Conservation (phyloP, 2,329 filamentous ascomycete genomes). For the Sporothrix schenckii region DNA sequence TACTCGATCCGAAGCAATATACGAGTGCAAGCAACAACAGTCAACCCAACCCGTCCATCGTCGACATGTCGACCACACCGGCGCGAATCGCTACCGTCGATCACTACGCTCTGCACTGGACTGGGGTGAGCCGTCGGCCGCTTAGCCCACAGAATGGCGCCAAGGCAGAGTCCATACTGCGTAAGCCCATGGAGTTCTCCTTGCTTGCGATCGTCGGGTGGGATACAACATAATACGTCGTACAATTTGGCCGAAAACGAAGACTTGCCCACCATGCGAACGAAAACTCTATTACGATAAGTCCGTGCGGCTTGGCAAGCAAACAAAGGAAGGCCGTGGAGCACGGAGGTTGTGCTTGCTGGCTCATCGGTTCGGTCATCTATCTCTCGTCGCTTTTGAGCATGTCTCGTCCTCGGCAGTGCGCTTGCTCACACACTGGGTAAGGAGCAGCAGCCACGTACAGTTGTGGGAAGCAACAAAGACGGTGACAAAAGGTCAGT, state of each 20-base stretch:
- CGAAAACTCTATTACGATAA: background rate
- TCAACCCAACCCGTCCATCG: background rate
- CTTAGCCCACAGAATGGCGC: background rate
- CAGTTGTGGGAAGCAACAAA: no score
- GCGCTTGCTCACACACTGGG: background rate
- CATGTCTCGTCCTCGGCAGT: background rate
- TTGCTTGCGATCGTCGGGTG: background rate
- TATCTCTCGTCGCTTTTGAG: background rate
- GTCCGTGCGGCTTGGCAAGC: background rate
- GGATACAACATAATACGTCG: background rate
- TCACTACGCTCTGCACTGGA: background rate
- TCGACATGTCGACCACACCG: background rate
- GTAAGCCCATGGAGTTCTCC: no score
- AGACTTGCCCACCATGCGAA: no score
- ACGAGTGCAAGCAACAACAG: conserved; percentile 5
- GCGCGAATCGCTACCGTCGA: conserved; percentile 1
- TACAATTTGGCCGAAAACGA: background rate
- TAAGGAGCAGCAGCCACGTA: background rate
- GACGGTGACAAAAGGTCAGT: background rate
- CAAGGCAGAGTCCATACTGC: background rate
- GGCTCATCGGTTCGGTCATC: background rate
- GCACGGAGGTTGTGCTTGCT: background rate
- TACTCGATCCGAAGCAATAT: background rate
- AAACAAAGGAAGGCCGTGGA: background rate
- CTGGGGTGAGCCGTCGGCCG: background rate